Base-by-base conservation (phyloP, 257 asterid genomes). In the Fraxinus americana region DNA sequence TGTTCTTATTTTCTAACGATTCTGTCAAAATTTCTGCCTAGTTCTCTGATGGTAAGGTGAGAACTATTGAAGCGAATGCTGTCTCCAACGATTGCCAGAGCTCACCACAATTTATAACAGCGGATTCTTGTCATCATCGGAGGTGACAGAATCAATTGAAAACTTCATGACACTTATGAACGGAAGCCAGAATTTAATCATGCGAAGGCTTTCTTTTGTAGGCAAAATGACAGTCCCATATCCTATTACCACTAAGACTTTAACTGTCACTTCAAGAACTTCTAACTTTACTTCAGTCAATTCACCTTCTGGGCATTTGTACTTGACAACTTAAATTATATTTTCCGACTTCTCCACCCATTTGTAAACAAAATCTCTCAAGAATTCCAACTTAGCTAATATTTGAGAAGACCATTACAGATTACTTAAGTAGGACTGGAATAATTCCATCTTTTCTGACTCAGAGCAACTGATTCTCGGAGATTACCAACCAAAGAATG, bases 61-160 rank as follows among this genome's bases (percentile, higher is more conserved):
- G 94, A 75, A 95, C 86, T 23, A 88, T 75, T 0, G 94, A 86
- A 39, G 91, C 94, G 57, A 93, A 87, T 4, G 97, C 86, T 0
- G 97, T 82, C 75, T 95, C 99, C 85, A 93, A 34, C 2, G 96
- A 83, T 67, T 88, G 94, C 98, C 98, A 92, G 17, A 93, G 10
- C 77, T 91, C 98, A 1, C 79, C 75, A 39, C 93, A 4, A 86
- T 14, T 83, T 87, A 89, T 79, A 87, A 17, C 25, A 54, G 21
- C 78, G 54, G 21, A 71, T 87, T 87, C 34, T 80, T 82, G 36
- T 83, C 96, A 21, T 88, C 95, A 23, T 87, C 88, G 12, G 78
- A 66, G 29, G 77, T 6, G 30, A 80, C 66, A 11, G 87, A 78
- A 77, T 89, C 97, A 1, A 87, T 76, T 43, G 85, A 81, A 71